Conservation (phyloP, 352 stramenopile species). For the Phytophthora kernoviae region DNA sequence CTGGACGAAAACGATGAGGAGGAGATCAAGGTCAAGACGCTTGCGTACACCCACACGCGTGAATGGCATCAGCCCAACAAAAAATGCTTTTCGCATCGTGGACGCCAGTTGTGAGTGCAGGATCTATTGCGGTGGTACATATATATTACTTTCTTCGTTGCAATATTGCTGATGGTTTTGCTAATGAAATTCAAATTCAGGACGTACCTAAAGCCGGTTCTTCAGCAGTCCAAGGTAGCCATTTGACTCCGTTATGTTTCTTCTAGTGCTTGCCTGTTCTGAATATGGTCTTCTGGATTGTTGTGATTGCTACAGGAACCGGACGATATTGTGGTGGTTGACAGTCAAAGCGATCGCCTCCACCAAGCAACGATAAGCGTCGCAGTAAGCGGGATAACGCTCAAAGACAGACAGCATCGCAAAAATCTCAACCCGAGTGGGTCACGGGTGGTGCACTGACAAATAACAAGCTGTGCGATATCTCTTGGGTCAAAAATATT, state of each 20-base stretch:
- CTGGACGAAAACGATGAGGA: conserved; percentile 59
- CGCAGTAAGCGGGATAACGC: conserved; percentile 10
- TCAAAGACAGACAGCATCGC: conserved; percentile 7
- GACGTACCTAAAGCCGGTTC: conserved; percentile 67
- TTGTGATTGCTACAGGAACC: conserved; percentile 14
- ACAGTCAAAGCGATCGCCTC: conserved; percentile 8
- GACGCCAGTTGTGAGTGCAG: conserved; percentile 50
- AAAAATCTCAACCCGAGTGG: conserved; percentile 30
- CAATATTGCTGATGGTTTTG: conserved; percentile 7
- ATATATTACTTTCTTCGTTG: background rate
- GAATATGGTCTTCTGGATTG: background rate
- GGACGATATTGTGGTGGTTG: conserved; percentile 9
- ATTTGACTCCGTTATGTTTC: background rate
- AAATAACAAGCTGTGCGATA: conserved; percentile 35
- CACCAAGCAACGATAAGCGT: conserved; percentile 3
- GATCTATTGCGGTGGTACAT: background rate
- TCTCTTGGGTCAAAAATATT: conserved; percentile 35
- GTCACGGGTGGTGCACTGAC: conserved; percentile 27
- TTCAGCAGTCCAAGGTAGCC: conserved; percentile 34
- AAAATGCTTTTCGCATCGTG: conserved; percentile 66
- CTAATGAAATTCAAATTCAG: conserved; percentile 21
- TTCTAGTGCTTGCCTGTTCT: background rate
- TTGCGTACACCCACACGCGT: conserved; percentile 60
- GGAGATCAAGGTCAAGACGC: conserved; percentile 60
- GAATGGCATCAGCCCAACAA: conserved; percentile 73